Evolutionary conservation across 371 early-diverging fungal genomes (phyloP), one percentile per base, ranked within the genome.

Genomic region (Mucor sp.): DNA sequence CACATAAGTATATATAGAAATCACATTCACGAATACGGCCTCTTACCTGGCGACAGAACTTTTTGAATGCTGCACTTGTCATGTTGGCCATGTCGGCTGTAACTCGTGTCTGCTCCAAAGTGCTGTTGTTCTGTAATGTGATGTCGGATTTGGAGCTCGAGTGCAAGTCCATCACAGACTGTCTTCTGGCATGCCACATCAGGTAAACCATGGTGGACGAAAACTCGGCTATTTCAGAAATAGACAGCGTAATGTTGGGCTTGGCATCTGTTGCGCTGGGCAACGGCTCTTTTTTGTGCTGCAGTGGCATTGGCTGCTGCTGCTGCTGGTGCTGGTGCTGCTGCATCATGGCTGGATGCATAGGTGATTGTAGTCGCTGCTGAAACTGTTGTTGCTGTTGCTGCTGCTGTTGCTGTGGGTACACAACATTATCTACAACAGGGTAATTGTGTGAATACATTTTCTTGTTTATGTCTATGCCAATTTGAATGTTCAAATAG

Each of bases 121-220:
- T 60, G 12, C 14, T 58, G 39, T 57, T 64, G 3, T 55, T 50
- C 17, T 62, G 53, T 17, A 43, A 32, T 14, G 39, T 28, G 6
- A 27, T 35, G 19, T 65, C 68, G 14, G 64, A 21, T 35, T 65
- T 71, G 11, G 79, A 75, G 15, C 39, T 58, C 3, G 65, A 69
- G 41, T 78, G 76, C 19, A 78, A 50, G 30, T 76, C 79, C 70
- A 79, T 71, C 5, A 72, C 75, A 23, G 77, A 75, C 21, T 76
- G 74, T 59, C 77, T 74, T 66, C 85, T 67, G 1, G 80, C 84
- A 71, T 85, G 86, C 88, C 88, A 87, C 69, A 87, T 84, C 66
- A 84, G 75, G 74, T 82, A 85, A 17, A 87, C 86, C 82, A 87
- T 85, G 58, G 84, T 80, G 9, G 88, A 87, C 6, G 88, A 82